Evolutionary conservation across 768 basidiomycete species (phyloP), one percentile per base, ranked within the genome.

Genomic region (Mycena pura): DNA sequence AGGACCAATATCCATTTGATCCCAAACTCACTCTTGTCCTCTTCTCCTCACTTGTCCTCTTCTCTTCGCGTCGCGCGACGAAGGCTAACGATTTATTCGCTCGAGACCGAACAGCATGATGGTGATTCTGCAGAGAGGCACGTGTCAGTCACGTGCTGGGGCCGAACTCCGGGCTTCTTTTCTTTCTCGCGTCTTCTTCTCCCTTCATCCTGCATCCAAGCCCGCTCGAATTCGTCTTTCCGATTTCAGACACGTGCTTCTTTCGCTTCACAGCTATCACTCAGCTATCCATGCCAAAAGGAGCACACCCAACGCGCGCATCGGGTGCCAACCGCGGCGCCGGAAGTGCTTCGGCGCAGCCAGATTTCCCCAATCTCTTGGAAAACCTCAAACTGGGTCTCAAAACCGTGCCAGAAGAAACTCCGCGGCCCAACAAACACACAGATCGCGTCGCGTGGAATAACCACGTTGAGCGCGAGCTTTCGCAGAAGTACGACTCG

Each of bases 401-500:
- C 34, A 36, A 36, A 36, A 36, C 34, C 34, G 17, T 24, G 43
- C 21, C 43, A 44, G 10, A 31, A 7, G 17, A n/a, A 46, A 17
- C 28, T 36, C 34, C 17, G 41, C 10, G 43, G 0, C 50, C 58
- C 2, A 53, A 45, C 34, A 60, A 60, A 28, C 43, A 60, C 50
- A 53, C 58, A 1, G 41, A 60, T 17, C 25, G 50, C 6, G 34
- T 53, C 2, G 50, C 49, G 2, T 60, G 58, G 58, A 60, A 60
- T 24, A 14, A 13, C 10, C 43, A 53, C 9, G 44, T 52, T 13
- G 58, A 60, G 14, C 41, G 28, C 19, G 49, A 22, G 7, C 11
- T 54, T 29, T 10, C 6, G 3, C 22, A 6, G 15, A 43, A 25
- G 15, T 58, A 43, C n/a, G 39, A 2, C 10, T 25, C 11, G 3